These are phyloP conservation scores for Wickerhamiella allomyrinae DNA, from an alignment of 805 yeast species.

Conservation along the genomic window DNA sequence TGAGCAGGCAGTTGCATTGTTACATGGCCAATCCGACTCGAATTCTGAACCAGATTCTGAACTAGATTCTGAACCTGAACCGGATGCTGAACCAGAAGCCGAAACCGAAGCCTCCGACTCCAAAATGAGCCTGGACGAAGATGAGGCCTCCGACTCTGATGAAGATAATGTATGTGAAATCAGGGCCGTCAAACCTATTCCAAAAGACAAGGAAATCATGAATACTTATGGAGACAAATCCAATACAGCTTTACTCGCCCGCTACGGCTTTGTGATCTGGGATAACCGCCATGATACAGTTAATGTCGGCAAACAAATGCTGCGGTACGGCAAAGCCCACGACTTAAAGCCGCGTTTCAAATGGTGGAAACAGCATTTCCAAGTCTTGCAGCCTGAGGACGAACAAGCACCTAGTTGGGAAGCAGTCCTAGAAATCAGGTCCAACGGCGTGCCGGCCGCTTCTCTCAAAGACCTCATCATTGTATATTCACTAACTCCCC, in stretches of 20 bases:
- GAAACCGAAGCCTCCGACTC: constrained; percentile 5
- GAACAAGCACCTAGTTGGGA: constrained; percentile 1
- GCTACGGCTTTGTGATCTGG: constrained; percentile 62
- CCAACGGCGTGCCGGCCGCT: background rate
- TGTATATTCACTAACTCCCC: background rate
- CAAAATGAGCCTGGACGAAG: constrained; percentile 14
- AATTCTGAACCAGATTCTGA: constrained; percentile 11
- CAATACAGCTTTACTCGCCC: constrained; percentile 50
- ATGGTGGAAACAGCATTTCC: constrained; percentile 1
- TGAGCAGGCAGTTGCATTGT: constrained; percentile 15
- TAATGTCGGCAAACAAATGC: constrained; percentile 25
- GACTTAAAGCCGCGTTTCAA: background rate
- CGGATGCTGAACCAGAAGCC: constrained; percentile 9
- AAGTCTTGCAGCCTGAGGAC: background rate
- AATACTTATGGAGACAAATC: constrained; percentile 71
- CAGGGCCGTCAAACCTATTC: constrained; percentile 32
- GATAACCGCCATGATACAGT: constrained; percentile 43
- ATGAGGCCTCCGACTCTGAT: constrained; percentile 12
- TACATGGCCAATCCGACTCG: constrained; percentile 9
- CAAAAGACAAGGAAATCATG: constrained; percentile 46
- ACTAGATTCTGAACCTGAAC: constrained; percentile 10
- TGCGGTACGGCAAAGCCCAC: background rate
- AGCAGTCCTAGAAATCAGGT: background rate
- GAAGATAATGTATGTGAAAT: constrained; percentile 53
- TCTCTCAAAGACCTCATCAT: background rate